phyloP scores from a whole-genome alignment of 164 flowering plant genomes.

The Berberis vulgaris region DNA sequence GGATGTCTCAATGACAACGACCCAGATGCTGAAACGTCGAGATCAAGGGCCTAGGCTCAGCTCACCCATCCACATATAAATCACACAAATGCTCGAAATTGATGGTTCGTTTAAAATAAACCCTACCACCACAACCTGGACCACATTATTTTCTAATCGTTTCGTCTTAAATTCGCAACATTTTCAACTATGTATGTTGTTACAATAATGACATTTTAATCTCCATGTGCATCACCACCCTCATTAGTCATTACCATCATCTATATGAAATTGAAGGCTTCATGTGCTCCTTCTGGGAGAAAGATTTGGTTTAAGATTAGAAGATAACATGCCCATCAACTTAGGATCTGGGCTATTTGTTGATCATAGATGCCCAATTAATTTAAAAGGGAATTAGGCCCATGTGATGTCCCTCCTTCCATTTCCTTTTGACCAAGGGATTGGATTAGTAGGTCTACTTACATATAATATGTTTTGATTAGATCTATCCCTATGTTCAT shows the following conservation, averaged over 20 bases:
- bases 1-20: no score
- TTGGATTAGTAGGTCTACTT: not conserved
- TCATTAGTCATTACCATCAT: not conserved
- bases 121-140: no score
- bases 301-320: conserved; percentile 10
- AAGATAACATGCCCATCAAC: not conserved
- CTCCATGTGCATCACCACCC: conserved; percentile 6
- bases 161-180: no score
- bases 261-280: not conserved
- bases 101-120: no score
- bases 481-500: not conserved
- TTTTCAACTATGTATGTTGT: no score
- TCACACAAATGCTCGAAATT: no score
- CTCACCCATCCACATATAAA: no score
- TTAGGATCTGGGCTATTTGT: conserved; percentile 5
- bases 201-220: not conserved
- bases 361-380: conserved; percentile 1
- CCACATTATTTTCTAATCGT: no score
- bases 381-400: not conserved
- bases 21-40: no score
- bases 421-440: no score
- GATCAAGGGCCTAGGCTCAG: no score
- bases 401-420: no score
- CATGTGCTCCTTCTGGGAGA: conserved; percentile 22
- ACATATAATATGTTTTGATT: not conserved